Evolutionary conservation across 78 protist genomes (phyloP), one percentile per base, ranked within the genome.

Genomic region (Bodo saltans): DNA sequence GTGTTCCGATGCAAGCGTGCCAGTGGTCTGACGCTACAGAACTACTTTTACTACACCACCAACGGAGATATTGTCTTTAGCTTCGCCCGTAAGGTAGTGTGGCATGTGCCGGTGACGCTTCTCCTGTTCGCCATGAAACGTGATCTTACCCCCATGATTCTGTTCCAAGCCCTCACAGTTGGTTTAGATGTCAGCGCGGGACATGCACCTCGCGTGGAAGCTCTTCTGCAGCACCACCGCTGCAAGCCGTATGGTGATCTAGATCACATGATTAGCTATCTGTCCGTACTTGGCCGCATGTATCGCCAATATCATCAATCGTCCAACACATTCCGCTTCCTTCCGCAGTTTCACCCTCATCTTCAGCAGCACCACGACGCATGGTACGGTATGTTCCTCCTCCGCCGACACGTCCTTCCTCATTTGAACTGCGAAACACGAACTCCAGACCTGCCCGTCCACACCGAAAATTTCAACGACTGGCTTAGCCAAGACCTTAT

Each of bases 1-100:
- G 23, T 34, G 41, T 81, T 96, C 25, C 91, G 99, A 60, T 94
- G 95, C 74, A 94, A 90, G 40, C 89, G 95, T 25, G 87, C 83
- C 42, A 97, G 95, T 87, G 89, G 90, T 72, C 42, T 93, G 21
- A 27, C 94, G 0, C 37, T 32, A n/a, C 92, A 94, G 12, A 89
- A 79, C 81, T 72, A 71, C 33, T 81, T 98, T 28, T 98, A 97
- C 91, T 93, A 89, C 39, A 78, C 94, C 29, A 40, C 72, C 29
- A 83, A 88, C 82, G 98, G 99, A 28, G 72, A 68, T 28, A 70
- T 83, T 76, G 78, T 88, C 35, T 35, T 93, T 37, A 70, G 95
- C 67, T 88, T 97, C 86, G 12, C 72, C 80, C 68, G 85, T 39
- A 88, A 91, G 83, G 85, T 72, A n/a, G 95, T 93, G 86, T 96